Conservation (phyloP, 2,329 filamentous ascomycete genomes). For the Paraconiothyrium brasiliense region DNA sequence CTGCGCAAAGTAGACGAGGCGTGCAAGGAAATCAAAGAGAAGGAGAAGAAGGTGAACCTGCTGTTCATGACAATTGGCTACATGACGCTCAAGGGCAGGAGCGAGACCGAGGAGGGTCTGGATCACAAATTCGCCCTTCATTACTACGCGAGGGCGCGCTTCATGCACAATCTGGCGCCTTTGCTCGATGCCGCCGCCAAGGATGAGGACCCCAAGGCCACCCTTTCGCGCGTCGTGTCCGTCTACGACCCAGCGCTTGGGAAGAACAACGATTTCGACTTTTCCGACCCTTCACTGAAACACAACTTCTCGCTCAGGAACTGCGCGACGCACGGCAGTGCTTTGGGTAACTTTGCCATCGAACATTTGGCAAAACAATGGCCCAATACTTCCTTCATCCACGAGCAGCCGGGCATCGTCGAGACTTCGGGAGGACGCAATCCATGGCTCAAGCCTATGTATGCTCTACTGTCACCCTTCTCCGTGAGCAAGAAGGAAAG, state of each 20-base stretch:
- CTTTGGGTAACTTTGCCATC: constrained; percentile 40
- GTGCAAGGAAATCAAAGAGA: constrained; percentile 59
- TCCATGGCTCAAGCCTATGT: constrained; percentile 16
- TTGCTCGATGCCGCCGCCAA: constrained; percentile 38
- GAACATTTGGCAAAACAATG: constrained; percentile 36
- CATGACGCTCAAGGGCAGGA: constrained; percentile 53
- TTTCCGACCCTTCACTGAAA: constrained; percentile 40
- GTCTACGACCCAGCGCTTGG: constrained; percentile 40
- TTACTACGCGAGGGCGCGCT: constrained; percentile 53
- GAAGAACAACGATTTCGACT: constrained; percentile 25
- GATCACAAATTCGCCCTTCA: constrained; percentile 43
- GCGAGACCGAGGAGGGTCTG: constrained; percentile 49
- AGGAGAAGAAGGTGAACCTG: constrained; percentile 64
- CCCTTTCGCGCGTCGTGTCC: constrained; percentile 41
- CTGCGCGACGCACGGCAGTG: constrained; percentile 33
- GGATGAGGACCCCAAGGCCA: constrained; percentile 19
- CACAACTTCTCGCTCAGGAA: constrained; percentile 34
- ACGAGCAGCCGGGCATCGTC: constrained; percentile 39
- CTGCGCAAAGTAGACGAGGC: constrained; percentile 54
- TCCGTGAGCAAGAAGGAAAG: constrained; percentile 38
- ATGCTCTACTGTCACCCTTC: constrained; percentile 27
- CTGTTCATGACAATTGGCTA: constrained; percentile 64
- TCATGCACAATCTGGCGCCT: constrained; percentile 50
- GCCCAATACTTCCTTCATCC: constrained; percentile 36
- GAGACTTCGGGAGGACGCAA: constrained; percentile 28